Percentiles rank a stretch among this genome's conserved stretches.
These are phyloP conservation scores for Eimeria tenella DNA, from an alignment of 169 alveolate genomes.

Conservation along the genomic window DNA sequence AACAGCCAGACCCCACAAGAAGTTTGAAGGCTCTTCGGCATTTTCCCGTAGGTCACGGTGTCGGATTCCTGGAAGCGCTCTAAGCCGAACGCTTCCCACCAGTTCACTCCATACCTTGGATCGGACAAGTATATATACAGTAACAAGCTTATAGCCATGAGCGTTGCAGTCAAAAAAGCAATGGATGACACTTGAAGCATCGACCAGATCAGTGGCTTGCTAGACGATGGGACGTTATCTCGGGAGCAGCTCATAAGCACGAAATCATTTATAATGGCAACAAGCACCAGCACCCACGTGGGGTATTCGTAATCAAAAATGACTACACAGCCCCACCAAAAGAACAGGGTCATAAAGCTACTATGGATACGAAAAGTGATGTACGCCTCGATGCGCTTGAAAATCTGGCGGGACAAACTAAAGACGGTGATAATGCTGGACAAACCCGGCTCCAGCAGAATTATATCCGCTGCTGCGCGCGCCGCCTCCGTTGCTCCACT, in stretches of 20 bases:
- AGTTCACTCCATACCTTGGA: conserved; percentile 62
- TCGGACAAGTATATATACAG: conserved; percentile 72
- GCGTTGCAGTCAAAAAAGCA: conserved; percentile 70
- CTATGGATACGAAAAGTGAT: conserved; percentile 83
- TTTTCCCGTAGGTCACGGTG: neutral
- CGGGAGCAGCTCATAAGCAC: conserved; percentile 80
- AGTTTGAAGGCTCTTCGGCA: conserved; percentile 72
- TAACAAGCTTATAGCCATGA: conserved; percentile 65
- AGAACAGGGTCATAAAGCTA: conserved; percentile 79
- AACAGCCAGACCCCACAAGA: conserved; percentile 75
- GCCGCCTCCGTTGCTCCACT: conserved; percentile 95
- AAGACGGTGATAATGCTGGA: conserved; percentile 90
- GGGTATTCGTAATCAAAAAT: conserved; percentile 73
- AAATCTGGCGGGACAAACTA: conserved; percentile 89
- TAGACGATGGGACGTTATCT: conserved; percentile 77
- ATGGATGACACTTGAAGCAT: conserved; percentile 69
- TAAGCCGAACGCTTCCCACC: conserved; percentile 72
- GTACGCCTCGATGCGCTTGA: conserved; percentile 90
- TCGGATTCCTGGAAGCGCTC: conserved; percentile 19
- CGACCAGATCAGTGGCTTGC: conserved; percentile 78
- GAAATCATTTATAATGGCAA: conserved; percentile 81
- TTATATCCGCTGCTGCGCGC: conserved; percentile 92
- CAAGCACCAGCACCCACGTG: conserved; percentile 75
- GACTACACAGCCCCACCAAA: conserved; percentile 82
- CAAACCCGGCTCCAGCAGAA: conserved; percentile 92